Base-by-base conservation (phyloP, 2,329 filamentous ascomycete species). In the Diaporthe longicolla region DNA sequence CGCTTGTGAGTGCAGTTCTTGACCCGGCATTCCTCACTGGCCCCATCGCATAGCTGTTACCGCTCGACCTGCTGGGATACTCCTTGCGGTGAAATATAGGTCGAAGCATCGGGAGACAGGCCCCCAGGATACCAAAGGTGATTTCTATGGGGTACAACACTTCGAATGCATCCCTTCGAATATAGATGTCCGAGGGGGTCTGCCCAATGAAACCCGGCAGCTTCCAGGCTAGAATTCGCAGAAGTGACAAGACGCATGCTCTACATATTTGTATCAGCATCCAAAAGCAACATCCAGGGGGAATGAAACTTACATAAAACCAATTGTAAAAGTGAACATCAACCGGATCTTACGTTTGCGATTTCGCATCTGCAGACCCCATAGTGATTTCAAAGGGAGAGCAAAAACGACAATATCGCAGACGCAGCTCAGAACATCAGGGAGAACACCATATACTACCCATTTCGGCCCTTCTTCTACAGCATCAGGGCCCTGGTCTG, bases 71-170 rank as follows among this genome's bases (percentile, higher is more conserved):
- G 71, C 71, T 73, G 32, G 63, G 24, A 37, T 73, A 73, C 15
- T 73, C 71, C 35, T 70, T 73, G 10, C 71, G 71, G 17, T 73
- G 71, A 21, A 59, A 58, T 50, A 73, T 73, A 10, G 71, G 71
- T 24, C 71, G 63, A 48, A 73, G 50, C 71, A 73, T 59, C 21
- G 71, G 71, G 15, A 73, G 71, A 35, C 71, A 73, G 32, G 71
- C 71, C 21, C 71, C 71, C 5, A 73, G 71, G n/a, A 73, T 73
- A 24, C 71, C 71, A 6, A 73, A 73, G 0, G 71, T 73, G 19
- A 73, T 70, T 43, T 73, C 71, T 4, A 73, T 48, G 4, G 71
- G 63, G n/a, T 73, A 73, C 4, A 70, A 21, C 1, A 70, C 43
- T 21, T 59, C 54, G 13, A 69, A 73, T 15, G 63, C 71, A 29